Base-by-base conservation (phyloP, 1,284 basidiomycete species). In the Cryptococcus sp. region DNA sequence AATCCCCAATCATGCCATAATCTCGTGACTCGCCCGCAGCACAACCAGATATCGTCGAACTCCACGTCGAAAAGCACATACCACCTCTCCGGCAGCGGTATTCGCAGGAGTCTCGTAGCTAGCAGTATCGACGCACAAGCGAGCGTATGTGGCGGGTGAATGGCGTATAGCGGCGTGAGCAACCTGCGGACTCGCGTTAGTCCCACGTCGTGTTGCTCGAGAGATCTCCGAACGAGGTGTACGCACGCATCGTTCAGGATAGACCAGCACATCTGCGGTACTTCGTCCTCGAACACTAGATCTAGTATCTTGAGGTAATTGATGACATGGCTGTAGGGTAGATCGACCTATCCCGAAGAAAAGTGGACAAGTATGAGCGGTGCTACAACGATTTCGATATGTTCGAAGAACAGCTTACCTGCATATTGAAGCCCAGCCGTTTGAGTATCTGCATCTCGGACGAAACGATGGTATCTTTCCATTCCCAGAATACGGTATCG, bases 401-500 rank as follows among this genome's bases (percentile, higher is more conserved):
- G 1, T 3, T 13, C 41, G 27, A 46, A 30, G 54, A 35, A 35
- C 7, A 35, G 8, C 69, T 52, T 47, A 75, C 73, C 69, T 78
- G 76, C 52, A 93, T 89, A 69, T 93, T 89, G 80, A 93, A 93
- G 3, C 90, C 91, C 13, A 93, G 83, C 40, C 93, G 85, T 79
- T 99, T 99, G 63, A 99, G 83, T 19, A 99, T 85, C 75, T 99
- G 96, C 91, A 99, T 98, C 79, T 99, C 96, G 1, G 89, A 87
- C 16, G 96, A 88, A 22, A 97, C 91, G 47, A 98, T 81, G 5
- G 90, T 88, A 55, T 79, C 78, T 59, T 80, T 80, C 71, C 75
- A 77, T 38, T 77, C 76, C 76, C 76, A 77, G 46, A 77, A 77
- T 13, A 76, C 65, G 25, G 70, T 70, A 55, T 70, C 68, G 58